Conservation (phyloP, 2,329 filamentous ascomycete genomes). For the Aspergillus awamori region DNA sequence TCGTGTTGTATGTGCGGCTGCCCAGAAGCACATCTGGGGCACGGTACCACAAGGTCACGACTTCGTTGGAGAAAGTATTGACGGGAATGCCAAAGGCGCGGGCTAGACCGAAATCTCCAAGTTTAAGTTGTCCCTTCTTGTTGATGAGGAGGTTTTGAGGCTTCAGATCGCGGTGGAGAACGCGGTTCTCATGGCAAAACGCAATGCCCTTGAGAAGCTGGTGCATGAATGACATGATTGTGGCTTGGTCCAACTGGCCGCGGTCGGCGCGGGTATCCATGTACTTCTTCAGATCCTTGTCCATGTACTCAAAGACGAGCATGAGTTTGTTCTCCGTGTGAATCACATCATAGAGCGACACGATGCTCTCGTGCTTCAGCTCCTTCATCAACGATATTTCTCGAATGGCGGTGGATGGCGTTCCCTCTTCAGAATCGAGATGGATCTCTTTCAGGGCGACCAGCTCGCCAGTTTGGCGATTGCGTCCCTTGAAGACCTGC, state of each 20-base stretch:
- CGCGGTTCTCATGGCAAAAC: constrained; percentile 96
- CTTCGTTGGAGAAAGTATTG: constrained; percentile 97
- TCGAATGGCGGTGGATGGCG: constrained; percentile 93
- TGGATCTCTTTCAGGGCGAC: constrained; percentile 99
- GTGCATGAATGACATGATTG: constrained; percentile 99
- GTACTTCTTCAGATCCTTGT: constrained; percentile 96
- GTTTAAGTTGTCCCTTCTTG: constrained; percentile 83
- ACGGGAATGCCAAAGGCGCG: constrained; percentile 95
- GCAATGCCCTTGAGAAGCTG: constrained; percentile 94
- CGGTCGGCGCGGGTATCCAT: constrained; percentile 94
- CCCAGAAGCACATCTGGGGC: constrained; percentile 94
- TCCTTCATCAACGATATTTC: constrained; percentile 99
- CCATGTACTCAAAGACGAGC: constrained; percentile 99
- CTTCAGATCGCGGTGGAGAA: constrained; percentile 93
- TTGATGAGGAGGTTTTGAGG: constrained; percentile 97
- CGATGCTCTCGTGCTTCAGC: constrained; percentile 97
- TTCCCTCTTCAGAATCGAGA: constrained; percentile 97
- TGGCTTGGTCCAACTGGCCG: constrained; percentile 81
- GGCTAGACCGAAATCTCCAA: constrained; percentile 92
- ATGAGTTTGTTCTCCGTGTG: constrained; percentile 99
- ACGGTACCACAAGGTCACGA: constrained; percentile 96
- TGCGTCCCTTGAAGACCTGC: constrained; percentile 97
- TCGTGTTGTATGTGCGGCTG: constrained; percentile 97
- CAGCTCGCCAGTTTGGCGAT: constrained; percentile 93
- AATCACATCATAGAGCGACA: constrained; percentile 96